Evolutionary conservation across 1,139 yeast genomes (phyloP).

Genomic region (Magnusiomyces magnusii): DNA sequence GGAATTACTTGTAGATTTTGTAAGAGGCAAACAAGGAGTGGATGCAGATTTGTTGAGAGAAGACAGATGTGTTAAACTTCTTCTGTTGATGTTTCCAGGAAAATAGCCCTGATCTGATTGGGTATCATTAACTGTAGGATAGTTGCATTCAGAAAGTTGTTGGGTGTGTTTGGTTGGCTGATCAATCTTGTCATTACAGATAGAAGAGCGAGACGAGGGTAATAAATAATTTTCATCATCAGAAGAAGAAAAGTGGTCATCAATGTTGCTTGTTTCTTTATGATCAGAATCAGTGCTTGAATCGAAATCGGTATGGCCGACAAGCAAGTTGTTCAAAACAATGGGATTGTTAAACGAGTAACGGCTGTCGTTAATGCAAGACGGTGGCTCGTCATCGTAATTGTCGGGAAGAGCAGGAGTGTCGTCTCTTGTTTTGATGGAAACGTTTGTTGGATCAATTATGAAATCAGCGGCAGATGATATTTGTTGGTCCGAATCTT

Average conservation of each 20-base stretch:
- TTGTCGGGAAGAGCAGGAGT: conserved; percentile 3
- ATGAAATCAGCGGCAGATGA: conserved; percentile 4
- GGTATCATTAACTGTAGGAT: not conserved
- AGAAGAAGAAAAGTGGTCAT: not conserved
- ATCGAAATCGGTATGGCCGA: conserved; percentile 6
- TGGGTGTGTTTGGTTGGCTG: not conserved
- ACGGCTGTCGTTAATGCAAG: conserved; percentile 4
- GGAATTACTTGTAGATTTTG: not conserved
- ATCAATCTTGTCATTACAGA: not conserved
- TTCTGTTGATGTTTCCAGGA: conserved; percentile 7
- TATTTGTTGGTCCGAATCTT: not conserved
- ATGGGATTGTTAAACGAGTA: conserved; percentile 8
- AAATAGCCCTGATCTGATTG: not conserved
- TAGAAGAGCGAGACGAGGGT: not conserved
- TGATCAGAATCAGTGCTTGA: not conserved
- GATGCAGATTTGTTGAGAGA: not conserved
- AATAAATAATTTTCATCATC: not conserved
- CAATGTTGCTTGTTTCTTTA: not conserved
- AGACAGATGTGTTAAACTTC: conserved; percentile 1
- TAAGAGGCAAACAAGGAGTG: not conserved
- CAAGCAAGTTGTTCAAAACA: not conserved
- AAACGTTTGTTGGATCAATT: conserved; percentile 3
- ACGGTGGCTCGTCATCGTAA: conserved; percentile 13
- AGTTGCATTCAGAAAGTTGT: not conserved
- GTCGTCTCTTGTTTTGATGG: not conserved